Base-by-base conservation (phyloP, 1,139 yeast genomes). In the Suhomyces guaymorum region DNA sequence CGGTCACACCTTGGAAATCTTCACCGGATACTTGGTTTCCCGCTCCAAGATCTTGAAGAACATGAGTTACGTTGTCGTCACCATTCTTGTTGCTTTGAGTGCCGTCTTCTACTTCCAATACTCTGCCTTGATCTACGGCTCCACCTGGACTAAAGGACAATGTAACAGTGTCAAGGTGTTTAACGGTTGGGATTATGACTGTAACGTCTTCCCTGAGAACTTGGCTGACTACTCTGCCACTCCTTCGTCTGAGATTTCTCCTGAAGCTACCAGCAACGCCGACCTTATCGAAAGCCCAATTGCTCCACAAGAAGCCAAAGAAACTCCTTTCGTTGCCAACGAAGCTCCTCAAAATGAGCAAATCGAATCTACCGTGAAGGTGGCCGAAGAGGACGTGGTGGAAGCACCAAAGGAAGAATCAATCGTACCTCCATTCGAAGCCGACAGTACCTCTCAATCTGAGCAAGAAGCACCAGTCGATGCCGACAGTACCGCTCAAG, bases 161-260 rank as follows among this genome's bases (percentile, higher is more conserved):
- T 92, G 98, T 64, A 63, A 69, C 40, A 63, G 72, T 28, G 65
- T 89, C 33, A 80, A 80, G 62, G 66, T 80, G 50, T 48, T 85
- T 16, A 55, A 69, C 13, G 66, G 75, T 10, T 87, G 95, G 98
- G 98, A 92, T 68, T 92, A 81, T 57, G 84, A 82, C 53, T 92
- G 98, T 63, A 66, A 66, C 44, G 54, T 70, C 14, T 87, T 75
- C 67, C 71, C 70, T 36, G 54, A 49, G 8, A 48, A 45, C 17
- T 43, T 54, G 14, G 47, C 53, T 17, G 60, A 63, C 15, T 70
- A 69, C 46, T 23, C 19, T 5, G 30, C 18, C 10, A 27, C 23
- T 14, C n/a, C 38, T n/a, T 21, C 33, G 8, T 26, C 37, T 2
- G n/a, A n/a, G n/a, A 20, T 24, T 15, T 7, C 25, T 5, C 13